Percentiles rank a stretch among this genome's conserved stretches.
Conservation (phyloP, 2,329 filamentous ascomycete genomes). For the Waltergamsia citrina region DNA sequence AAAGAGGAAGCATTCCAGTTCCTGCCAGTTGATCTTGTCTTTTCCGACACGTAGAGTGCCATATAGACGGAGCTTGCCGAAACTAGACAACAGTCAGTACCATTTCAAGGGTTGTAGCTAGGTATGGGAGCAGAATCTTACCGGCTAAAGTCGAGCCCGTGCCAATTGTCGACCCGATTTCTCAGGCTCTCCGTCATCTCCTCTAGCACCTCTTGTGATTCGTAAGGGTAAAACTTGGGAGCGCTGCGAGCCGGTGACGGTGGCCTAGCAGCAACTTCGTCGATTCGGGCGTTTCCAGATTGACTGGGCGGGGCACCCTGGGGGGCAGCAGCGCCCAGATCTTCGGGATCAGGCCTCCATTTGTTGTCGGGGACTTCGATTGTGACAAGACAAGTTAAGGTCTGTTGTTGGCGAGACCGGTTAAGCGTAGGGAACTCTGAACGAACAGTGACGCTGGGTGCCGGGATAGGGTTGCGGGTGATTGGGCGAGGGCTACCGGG, state of each 20-base stretch:
- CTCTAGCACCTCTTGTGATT: slow-evolving; percentile 67
- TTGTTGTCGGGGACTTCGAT: slow-evolving; percentile 90
- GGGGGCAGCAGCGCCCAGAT: slow-evolving; percentile 49
- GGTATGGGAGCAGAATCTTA: slow-evolving; percentile 14
- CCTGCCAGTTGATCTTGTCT: slow-evolving; percentile 94
- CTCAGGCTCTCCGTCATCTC: slow-evolving; percentile 80
- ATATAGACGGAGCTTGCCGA: slow-evolving; percentile 84
- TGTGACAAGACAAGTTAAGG: slow-evolving; percentile 85
- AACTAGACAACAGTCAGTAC: no score
- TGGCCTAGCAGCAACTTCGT: slow-evolving; percentile 45
- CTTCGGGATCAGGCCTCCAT: slow-evolving; percentile 79
- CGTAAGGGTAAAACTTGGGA: slow-evolving; percentile 59
- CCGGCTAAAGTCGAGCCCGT: slow-evolving; percentile 84
- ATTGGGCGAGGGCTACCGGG: slow-evolving; percentile 63
- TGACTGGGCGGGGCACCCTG: slow-evolving; percentile 24
- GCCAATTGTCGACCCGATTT: slow-evolving; percentile 94
- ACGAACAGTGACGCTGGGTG: slow-evolving; percentile 85
- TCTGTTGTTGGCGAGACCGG: slow-evolving; percentile 87
- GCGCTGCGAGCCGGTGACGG: slow-evolving; percentile 50
- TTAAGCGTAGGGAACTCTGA: slow-evolving; percentile 95
- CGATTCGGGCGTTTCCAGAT: slow-evolving; percentile 26
- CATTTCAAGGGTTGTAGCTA: no score
- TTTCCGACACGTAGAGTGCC: slow-evolving; percentile 90
- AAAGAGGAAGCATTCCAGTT: slow-evolving; percentile 93
- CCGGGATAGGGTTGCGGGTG: slow-evolving; percentile 77